phyloP scores from a whole-genome alignment of 352 stramenopile species.

The Hyaloperonospora arabidopsidis region DNA sequence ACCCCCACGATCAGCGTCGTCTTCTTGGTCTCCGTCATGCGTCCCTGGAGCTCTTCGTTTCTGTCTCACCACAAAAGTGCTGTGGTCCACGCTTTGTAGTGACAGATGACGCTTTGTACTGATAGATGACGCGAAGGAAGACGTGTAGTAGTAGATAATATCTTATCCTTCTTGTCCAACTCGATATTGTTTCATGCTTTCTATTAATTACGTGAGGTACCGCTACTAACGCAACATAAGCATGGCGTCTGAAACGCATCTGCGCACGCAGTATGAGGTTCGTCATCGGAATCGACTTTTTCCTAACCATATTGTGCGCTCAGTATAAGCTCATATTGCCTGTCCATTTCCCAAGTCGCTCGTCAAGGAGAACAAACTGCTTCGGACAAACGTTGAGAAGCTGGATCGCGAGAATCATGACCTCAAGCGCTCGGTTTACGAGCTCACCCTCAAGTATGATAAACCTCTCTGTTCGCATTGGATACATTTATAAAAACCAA shows the following conservation, averaged over 20 bases:
- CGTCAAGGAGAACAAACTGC: slow-evolving; percentile 80
- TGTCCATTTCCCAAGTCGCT: slow-evolving; percentile 36
- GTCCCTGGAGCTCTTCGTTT: slow-evolving; percentile 1
- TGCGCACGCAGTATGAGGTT: slow-evolving; percentile 81
- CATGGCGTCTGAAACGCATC: slow-evolving; percentile 76
- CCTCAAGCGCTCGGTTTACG: slow-evolving; percentile 87
- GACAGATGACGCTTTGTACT: too few species aligned
- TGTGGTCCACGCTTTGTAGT: too few species aligned
- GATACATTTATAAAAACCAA: background rate
- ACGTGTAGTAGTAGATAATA: background rate
- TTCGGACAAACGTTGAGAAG: slow-evolving; percentile 74
- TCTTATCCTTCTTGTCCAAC: background rate
- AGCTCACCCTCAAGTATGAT: slow-evolving; percentile 78
- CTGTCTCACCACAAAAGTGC: too few species aligned
- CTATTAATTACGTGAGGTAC: background rate
- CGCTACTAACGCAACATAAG: background rate
- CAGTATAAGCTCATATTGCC: too few species aligned
- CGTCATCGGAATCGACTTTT: background rate
- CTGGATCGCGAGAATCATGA: slow-evolving; percentile 85
- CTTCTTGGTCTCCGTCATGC: slow-evolving; percentile 12
- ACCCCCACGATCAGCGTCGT: slow-evolving; percentile 65
- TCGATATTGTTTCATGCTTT: background rate
- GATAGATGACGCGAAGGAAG: too few species aligned
- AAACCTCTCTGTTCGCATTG: slow-evolving; percentile 11
- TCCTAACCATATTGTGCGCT: too few species aligned